Evolutionary conservation across 2,329 filamentous ascomycete species (phyloP).

Genomic region (Monosporascus sp.): DNA sequence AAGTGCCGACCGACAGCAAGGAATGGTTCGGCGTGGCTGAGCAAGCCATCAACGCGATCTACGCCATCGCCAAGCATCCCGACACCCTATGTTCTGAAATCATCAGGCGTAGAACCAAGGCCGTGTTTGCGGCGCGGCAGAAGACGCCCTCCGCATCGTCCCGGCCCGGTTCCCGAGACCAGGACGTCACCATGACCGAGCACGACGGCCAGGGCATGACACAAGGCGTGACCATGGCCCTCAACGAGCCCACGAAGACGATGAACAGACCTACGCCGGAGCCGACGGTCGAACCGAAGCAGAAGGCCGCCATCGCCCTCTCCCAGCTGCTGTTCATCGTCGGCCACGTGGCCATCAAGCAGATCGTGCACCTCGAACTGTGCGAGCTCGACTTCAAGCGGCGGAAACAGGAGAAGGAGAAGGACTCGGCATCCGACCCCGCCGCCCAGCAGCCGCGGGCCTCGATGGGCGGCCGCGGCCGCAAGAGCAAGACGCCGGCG

Average conservation of each 20-base stretch:
- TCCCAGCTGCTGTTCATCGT: constrained; percentile 94
- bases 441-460: constrained; percentile 24
- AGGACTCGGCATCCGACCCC: constrained; percentile 43
- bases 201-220: constrained; percentile 29
- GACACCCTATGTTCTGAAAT: constrained; percentile 91
- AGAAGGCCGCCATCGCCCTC: constrained; percentile 68
- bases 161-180: constrained; percentile 43
- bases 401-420: constrained; percentile 85
- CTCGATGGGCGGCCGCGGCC: constrained; percentile 22
- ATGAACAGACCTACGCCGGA: constrained; percentile 23
- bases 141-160: constrained; percentile 34
- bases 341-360: constrained; percentile 95
- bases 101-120: constrained; percentile 76
- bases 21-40: constrained; percentile 97
- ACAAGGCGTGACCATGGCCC: constrained; percentile 24
- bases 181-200: constrained; percentile 29
- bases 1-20: constrained; percentile 82
- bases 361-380: constrained; percentile 97
- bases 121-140: constrained; percentile 60
- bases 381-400: constrained; percentile 98
- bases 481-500: constrained; percentile 30
- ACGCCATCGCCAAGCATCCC: constrained; percentile 87
- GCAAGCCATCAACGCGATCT: constrained; percentile 93
- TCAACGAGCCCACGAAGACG: constrained; percentile 27
- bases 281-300: constrained; percentile 41